Evolutionary conservation across 495 filamentous ascomycete genomes (phyloP).

Genomic region (Hypomontagnella submonticulosa): DNA sequence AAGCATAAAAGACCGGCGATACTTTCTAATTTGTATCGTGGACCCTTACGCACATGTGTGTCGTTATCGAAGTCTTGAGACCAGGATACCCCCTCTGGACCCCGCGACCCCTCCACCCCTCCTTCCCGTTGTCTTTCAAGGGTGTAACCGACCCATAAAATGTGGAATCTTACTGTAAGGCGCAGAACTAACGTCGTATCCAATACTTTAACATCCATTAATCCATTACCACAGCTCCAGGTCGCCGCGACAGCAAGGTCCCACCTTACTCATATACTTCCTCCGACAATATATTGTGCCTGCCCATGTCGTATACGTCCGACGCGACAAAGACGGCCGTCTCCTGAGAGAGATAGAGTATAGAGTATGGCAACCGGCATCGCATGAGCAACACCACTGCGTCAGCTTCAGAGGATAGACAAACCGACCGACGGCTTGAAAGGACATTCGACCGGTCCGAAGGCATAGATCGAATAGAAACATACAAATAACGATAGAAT

Average conservation of each 20-base stretch:
- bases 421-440: neutral
- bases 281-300: slow-evolving; percentile 5
- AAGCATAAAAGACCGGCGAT: slow-evolving; percentile 20
- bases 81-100: slow-evolving; percentile 2
- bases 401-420: slow-evolving; percentile 1
- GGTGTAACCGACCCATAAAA: slow-evolving; percentile 31
- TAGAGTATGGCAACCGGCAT: slow-evolving; percentile 26
- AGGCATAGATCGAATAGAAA: neutral
- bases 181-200: slow-evolving; percentile 29
- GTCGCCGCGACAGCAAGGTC: slow-evolving; percentile 18
- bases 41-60: neutral
- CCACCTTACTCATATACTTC: slow-evolving; percentile 33
- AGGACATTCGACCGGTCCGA: neutral
- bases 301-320: neutral
- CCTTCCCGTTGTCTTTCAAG: slow-evolving; percentile 10
- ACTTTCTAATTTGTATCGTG: neutral
- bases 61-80: too few relatives aligned
- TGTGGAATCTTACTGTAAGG: slow-evolving; percentile 39
- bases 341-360: neutral
- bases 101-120: slow-evolving; percentile 28
- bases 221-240: slow-evolving; percentile 6
- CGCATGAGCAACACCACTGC: slow-evolving; percentile 11
- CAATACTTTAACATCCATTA: slow-evolving; percentile 14
- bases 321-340: neutral
- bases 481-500: neutral